Evolutionary conservation across 2,329 filamentous ascomycete species (phyloP), one percentile per base, ranked within the genome.

Genomic region (Clonostachys solani): DNA sequence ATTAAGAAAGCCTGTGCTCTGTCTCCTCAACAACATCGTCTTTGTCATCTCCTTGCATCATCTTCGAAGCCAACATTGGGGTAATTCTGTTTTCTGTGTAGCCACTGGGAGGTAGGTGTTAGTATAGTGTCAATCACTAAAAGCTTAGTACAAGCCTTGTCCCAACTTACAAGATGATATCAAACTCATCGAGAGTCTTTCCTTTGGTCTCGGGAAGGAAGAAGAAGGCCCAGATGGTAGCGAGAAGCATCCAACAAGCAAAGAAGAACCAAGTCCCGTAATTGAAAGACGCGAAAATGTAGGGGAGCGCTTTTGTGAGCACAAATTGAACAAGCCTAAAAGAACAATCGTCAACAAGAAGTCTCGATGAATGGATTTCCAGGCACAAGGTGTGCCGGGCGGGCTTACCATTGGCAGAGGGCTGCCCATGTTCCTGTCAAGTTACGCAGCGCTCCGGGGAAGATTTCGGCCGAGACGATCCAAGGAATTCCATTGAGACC

Each of bases 231-330:
- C 73, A 80, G 23, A 74, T 48, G 10, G 68, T 64, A 6, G 73
- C 72, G 12, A 68, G 55, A 7, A 80, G 59, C 65, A 78, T 77
- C 55, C 73, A 68, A 3, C 66, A 66, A 1, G 74, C 77, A 51
- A 81, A 81, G 63, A 81, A 79, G 60, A 79, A 78, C 66, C 75
- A 81, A 2, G 74, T 75, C 6, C 77, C 78, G 54, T 72, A 80
- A 18, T 64, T 62, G 10, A 73, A 60, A 1, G 63, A 64, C 40
- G 57, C 63, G 50, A 73, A 68, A 41, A 75, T 74, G 49, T 73
- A 73, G 0, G 71, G 70, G 2, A 72, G 56, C 0, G 69, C 61
- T 48, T 72, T 71, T 10, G 68, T 71, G 46, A 74, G 68, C 48
- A 62, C 59, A 45, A 73, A 73, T 40, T 71, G 68, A 5, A 61